Base-by-base conservation (phyloP, 108 stramenopile genomes). In the Licmophora abbreviata region DNA sequence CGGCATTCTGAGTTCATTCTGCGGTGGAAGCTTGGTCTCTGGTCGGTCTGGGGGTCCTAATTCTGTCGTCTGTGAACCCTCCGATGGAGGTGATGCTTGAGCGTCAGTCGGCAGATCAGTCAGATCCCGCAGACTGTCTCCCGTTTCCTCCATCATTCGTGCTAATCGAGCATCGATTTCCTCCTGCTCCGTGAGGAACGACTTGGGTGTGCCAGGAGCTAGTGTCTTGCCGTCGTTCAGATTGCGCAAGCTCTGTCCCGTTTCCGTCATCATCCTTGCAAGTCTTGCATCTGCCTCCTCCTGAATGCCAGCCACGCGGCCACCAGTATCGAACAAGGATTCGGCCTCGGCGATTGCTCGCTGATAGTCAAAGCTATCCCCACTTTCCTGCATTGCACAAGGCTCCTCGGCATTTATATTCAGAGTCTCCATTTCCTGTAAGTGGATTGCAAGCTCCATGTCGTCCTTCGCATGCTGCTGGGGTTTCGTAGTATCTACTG, bases 81-180 rank as follows among this genome's bases (percentile, higher is more conserved):
- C n/a, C n/a, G n/a, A n/a, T n/a, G n/a, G n/a, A n/a, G n/a, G n/a
- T n/a, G n/a, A n/a, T n/a, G n/a, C n/a, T n/a, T n/a, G n/a, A n/a
- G n/a, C n/a, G n/a, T n/a, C n/a, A n/a, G n/a, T n/a, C n/a, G n/a
- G n/a, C n/a, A n/a, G 34, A 11, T 35, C 12, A 44, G 8, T 48
- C 41, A 48, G 25, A 17, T 48, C 46, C 4, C 22, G 44, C 46
- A 48, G 18, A 33, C 48, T 58, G 24, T 30, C 15, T 3, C 29
- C 46, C 5, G 48, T 29, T 5, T 20, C 31, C 5, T 15, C 48
- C 46, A 58, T 20, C 14, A 30, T 26, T 27, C 56, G 45, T 12
- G 62, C 62, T 26, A 63, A 8, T n/a, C 31, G 38, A 26, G 45
- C 54, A 48, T 63, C 62, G 10, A 48, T 33, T 26, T 63, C 54